A percentile compares a stretch with the other conserved stretches of the same genome.
Evolutionary conservation across 2,329 filamentous ascomycete species (phyloP).

Genomic region (Trichophyton simii): DNA sequence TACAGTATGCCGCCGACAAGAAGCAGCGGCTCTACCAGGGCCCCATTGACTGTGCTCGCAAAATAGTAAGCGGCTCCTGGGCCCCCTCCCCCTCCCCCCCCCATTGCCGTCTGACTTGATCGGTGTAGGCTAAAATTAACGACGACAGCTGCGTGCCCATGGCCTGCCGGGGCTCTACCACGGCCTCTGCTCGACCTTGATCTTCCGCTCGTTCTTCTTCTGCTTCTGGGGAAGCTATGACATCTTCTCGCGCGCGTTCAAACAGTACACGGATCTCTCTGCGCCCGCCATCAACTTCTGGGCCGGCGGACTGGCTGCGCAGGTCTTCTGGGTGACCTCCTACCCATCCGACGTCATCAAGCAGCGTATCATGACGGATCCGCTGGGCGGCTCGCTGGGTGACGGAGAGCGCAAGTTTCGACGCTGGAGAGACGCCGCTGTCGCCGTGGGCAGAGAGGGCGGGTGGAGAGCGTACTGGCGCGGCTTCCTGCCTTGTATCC

Average conservation of each 20-base stretch:
- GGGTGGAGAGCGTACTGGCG: slow-evolving; percentile 80
- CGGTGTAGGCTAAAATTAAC: not conserved
- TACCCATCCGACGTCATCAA: slow-evolving; percentile 92
- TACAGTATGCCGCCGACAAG: slow-evolving; percentile 79
- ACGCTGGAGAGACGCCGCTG: slow-evolving; percentile 68
- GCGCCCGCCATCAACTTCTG: slow-evolving; percentile 86
- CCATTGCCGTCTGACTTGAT: too few relatives aligned
- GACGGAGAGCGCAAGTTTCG: slow-evolving; percentile 58
- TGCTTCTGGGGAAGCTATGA: slow-evolving; percentile 98
- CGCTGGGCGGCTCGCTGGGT: slow-evolving; percentile 56
- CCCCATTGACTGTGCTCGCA: slow-evolving; percentile 68
- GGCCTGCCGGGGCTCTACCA: slow-evolving; percentile 74
- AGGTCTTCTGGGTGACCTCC: slow-evolving; percentile 86
- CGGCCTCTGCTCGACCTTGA: slow-evolving; percentile 67
- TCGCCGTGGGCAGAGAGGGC: slow-evolving; percentile 59
- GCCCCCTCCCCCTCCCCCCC: not conserved
- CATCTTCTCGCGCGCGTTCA: slow-evolving; percentile 57
- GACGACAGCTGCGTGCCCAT: slow-evolving; percentile 42
- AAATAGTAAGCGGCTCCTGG: slow-evolving; percentile 36
- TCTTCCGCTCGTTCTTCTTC: slow-evolving; percentile 92
- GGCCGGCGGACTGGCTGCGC: slow-evolving; percentile 85
- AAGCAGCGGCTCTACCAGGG: slow-evolving; percentile 67
- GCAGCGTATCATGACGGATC: slow-evolving; percentile 94
- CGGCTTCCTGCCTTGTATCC: slow-evolving; percentile 84
- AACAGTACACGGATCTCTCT: slow-evolving; percentile 55